These are phyloP conservation scores for Lagenidium sp. DNA, from an alignment of 352 stramenopile genomes.

Conservation along the genomic window DNA sequence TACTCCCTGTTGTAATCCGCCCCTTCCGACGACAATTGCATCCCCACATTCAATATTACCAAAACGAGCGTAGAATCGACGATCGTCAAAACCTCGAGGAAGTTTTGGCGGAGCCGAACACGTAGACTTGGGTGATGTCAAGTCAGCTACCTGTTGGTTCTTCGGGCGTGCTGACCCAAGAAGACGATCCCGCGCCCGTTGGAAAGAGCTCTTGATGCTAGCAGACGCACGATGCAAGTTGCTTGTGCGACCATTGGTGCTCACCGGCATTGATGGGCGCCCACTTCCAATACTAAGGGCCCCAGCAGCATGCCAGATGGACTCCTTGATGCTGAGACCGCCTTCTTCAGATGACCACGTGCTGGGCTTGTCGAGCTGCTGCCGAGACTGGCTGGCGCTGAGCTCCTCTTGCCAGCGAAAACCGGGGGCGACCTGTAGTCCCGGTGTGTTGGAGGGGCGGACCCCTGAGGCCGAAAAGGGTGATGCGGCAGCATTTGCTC, in stretches of 20 bases:
- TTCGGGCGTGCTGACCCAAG: constrained; percentile 6
- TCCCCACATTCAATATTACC: constrained; percentile 18
- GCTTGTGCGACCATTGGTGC: constrained; percentile 16
- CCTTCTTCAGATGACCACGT: constrained; percentile 11
- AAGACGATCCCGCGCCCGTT: constrained; percentile 16
- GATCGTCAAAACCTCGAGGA: constrained; percentile 30
- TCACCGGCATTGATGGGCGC: constrained; percentile 3
- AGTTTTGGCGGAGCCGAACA: constrained; percentile 25
- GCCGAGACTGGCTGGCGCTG: constrained; percentile 2
- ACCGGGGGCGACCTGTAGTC: constrained; percentile 5
- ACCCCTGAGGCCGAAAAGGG: constrained; percentile 1
- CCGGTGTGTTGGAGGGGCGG: neutral
- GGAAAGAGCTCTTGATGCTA: constrained; percentile 28
- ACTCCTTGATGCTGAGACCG: constrained; percentile 23
- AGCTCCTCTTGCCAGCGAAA: constrained; percentile 11
- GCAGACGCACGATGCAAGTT: constrained; percentile 30
- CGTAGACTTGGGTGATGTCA: constrained; percentile 37
- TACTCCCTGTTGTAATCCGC: too few species aligned
- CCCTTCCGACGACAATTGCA: constrained; percentile 11
- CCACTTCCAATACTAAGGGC: constrained; percentile 9
- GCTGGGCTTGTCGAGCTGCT: constrained; percentile 9
- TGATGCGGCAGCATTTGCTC: too few species aligned
- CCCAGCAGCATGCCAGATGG: constrained; percentile 16
- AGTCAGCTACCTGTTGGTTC: constrained; percentile 1
- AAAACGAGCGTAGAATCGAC: constrained; percentile 29